Base-by-base conservation (phyloP, 805 yeast species). In the Saturnispora quitensis region DNA sequence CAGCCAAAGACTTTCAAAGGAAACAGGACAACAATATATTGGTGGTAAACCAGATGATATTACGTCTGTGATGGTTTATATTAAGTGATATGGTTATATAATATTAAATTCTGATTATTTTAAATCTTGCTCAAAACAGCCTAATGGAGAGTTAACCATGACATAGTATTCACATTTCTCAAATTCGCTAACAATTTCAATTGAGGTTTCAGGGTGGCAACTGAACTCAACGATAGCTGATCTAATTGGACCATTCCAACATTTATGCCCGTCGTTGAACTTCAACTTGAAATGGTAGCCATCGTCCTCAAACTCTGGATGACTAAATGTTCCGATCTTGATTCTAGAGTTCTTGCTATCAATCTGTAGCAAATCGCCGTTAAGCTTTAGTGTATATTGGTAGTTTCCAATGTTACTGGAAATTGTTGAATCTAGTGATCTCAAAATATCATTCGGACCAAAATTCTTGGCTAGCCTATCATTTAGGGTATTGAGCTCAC, bases 1-100 rank as follows among this genome's bases (percentile, higher is more conserved):
- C 68, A 85, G 96, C 7, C 89, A 84, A 66, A 87, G 84, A 61
- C 72, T 86, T 51, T 73, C 83, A 10, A 73, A 79, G 57, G 64
- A 84, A 48, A 78, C 88, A 1, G 85, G 85, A 3, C 84, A 81
- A 61, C 71, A 74, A 43, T 86, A 86, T 62, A 73, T 80, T 53
- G 98, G 99, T 34, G 99, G 99, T 13, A 91, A 91, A 69, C 95
- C 89, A 45, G 99, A 91, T 68, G 99, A 91, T 67, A 85, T 93
- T 38, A 89, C 98, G 1, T 79, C 85, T 17, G 84, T 90, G 1
- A 74, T 87, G 61, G 81, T 89, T 43, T 76, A 79, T 61, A 89
- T 86, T 33, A 71, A 61, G 43, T 66, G 53, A 54, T 40, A 20
- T 53, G 24, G 18, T 34, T 13, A 33, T 20, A 20, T 31, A 35